These are phyloP conservation scores for Suillus paluster DNA, from an alignment of 768 basidiomycete species.

Conservation along the genomic window DNA sequence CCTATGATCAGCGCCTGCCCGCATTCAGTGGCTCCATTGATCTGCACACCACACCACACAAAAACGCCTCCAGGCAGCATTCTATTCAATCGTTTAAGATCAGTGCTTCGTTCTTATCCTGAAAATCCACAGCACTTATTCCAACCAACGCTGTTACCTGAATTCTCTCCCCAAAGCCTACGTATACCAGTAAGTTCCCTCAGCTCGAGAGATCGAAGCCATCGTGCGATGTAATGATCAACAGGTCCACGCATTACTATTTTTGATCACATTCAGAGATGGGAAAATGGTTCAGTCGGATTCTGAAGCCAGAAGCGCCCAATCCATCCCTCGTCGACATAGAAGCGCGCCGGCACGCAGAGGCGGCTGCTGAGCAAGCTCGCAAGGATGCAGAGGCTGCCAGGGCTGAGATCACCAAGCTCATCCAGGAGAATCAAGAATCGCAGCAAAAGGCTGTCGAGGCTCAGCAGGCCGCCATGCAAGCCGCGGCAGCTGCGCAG, in stretches of 20 bases:
- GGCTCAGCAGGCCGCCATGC: neutral
- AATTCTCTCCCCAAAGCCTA: neutral
- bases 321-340: constrained; percentile 8
- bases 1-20: neutral
- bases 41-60: neutral
- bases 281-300: neutral
- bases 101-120: neutral
- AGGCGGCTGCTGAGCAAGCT: constrained; percentile 8
- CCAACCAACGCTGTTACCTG: neutral
- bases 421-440: neutral
- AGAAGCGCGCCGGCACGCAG: constrained; percentile 5
- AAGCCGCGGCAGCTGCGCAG: constrained; percentile 2
- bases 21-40: neutral
- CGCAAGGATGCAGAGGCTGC: constrained; percentile 2
- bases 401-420: neutral
- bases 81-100: neutral
- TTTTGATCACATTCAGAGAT: neutral
- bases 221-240: neutral
- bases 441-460: neutral
- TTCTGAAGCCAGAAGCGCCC: neutral
- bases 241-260: neutral
- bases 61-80: neutral
- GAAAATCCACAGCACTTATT: neutral
- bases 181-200: neutral
- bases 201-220: neutral